Percentiles rank a stretch among this genome's conserved stretches.
phyloP scores from a whole-genome alignment of 140 eudicot genomes.

The Cichorium intybus region DNA sequence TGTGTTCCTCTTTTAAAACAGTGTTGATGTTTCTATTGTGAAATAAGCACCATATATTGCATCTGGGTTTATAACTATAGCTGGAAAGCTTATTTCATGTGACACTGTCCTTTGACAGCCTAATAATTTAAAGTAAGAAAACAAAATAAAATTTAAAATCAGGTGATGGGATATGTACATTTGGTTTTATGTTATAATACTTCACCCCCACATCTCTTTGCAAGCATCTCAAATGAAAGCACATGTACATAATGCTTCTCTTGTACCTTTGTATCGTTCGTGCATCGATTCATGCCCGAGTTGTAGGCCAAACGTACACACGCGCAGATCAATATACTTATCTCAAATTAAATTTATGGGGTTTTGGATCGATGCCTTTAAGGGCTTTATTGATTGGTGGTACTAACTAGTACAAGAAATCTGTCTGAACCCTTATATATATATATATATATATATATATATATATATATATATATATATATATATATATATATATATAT shows the following conservation, averaged over 20 bases:
- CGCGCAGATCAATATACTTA: neutral
- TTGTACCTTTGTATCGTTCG: conserved; percentile 13
- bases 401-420: no score
- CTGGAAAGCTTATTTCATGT: conserved; percentile 43
- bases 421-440: no score
- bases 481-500: no score
- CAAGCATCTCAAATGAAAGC: conserved; percentile 9
- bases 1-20: no score
- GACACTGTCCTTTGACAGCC: conserved; percentile 38
- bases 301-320: conserved; percentile 16
- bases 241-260: neutral
- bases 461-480: no score
- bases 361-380: neutral
- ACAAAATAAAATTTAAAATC: conserved; percentile 12
- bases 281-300: conserved; percentile 6
- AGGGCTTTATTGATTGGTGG: neutral
- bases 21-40: no score
- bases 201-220: conserved; percentile 1
- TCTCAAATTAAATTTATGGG: neutral
- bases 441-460: no score
- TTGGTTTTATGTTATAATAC: conserved; percentile 7
- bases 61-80: conserved; percentile 23
- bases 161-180: conserved; percentile 21
- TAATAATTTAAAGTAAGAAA: conserved; percentile 32
- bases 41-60: conserved; percentile 34